phyloP scores from a whole-genome alignment of 495 filamentous ascomycete genomes.

The Pseudevernia furfuracea region DNA sequence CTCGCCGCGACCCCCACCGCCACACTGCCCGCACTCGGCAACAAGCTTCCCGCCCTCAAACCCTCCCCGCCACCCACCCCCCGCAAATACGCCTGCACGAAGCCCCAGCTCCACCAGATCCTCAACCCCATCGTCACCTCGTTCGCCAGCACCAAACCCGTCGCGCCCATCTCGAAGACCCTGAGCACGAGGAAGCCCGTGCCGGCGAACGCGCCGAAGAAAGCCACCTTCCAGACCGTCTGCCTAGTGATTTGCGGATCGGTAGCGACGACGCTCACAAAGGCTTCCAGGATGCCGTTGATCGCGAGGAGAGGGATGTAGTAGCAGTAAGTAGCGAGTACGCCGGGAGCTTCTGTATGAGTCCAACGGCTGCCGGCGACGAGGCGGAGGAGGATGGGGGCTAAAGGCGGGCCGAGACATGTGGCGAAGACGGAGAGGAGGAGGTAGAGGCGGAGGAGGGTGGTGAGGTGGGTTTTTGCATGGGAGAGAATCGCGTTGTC shows the following conservation, averaged over 20 bases:
- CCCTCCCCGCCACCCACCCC: constrained; percentile 30
- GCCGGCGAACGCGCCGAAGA: constrained; percentile 62
- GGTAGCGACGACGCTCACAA: constrained; percentile 76
- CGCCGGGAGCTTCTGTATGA: constrained; percentile 52
- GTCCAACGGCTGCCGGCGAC: constrained; percentile 70
- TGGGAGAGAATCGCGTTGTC: constrained; percentile 24
- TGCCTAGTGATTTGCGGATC: constrained; percentile 63
- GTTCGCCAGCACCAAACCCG: constrained; percentile 77
- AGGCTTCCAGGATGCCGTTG: constrained; percentile 89
- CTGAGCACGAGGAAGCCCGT: constrained; percentile 64
- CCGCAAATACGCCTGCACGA: constrained; percentile 59
- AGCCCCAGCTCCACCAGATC: constrained; percentile 68
- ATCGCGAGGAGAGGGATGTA: constrained; percentile 88
- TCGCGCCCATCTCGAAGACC: constrained; percentile 58
- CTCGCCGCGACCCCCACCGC: constrained; percentile 32
- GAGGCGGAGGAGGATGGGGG: constrained; percentile 60
- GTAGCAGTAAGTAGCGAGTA: constrained; percentile 74
- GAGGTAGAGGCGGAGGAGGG: constrained; percentile 53
- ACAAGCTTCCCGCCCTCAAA: constrained; percentile 26
- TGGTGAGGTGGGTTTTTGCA: constrained; percentile 33
- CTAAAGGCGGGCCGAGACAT: constrained; percentile 61
- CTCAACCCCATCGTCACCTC: constrained; percentile 76
- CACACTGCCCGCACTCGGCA: constrained; percentile 32
- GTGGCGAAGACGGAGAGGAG: constrained; percentile 61
- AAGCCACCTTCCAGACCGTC: constrained; percentile 71